Conservation (phyloP, 192 early-diverging fungal genomes). For the Coemansia sp. region DNA sequence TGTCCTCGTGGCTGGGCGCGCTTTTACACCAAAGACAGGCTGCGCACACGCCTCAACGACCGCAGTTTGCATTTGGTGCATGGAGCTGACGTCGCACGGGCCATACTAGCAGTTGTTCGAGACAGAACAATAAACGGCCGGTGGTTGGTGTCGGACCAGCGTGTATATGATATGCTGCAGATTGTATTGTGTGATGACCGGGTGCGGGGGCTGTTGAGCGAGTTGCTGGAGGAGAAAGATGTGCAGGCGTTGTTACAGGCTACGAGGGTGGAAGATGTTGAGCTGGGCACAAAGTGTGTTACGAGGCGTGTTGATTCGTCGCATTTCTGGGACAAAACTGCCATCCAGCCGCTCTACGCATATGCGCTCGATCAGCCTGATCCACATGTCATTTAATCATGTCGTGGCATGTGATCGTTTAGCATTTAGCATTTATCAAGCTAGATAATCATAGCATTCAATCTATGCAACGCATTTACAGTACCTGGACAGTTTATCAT, state of each 20-base stretch:
- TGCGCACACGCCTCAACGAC: slow-evolving; percentile 30
- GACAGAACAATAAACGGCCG: slow-evolving; percentile 10
- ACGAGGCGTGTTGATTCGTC: slow-evolving; percentile 41
- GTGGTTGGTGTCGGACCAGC: slow-evolving; percentile 44
- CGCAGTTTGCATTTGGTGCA: slow-evolving; percentile 47
- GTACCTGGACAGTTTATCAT: too few species aligned
- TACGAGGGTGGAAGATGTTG: slow-evolving; percentile 15
- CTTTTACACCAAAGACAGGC: slow-evolving; percentile 31
- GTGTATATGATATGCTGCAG: slow-evolving; percentile 40
- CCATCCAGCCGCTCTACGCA: slow-evolving; percentile 23
- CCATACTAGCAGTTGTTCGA: slow-evolving; percentile 16
- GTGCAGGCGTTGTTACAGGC: slow-evolving; percentile 18
- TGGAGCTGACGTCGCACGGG: slow-evolving; percentile 38
- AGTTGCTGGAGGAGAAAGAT: slow-evolving; percentile 16
- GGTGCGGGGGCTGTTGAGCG: slow-evolving; percentile 21
- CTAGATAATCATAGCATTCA: background rate
- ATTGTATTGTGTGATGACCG: slow-evolving; percentile 20
- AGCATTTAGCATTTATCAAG: too few species aligned
- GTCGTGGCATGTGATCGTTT: too few species aligned
- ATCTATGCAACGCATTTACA: background rate
- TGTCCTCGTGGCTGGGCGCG: slow-evolving; percentile 35
- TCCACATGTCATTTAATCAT: background rate
- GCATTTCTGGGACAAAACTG: slow-evolving; percentile 32
- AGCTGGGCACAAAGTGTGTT: slow-evolving; percentile 24
- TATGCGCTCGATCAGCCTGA: slow-evolving; percentile 23